Conservation (phyloP, 1,284 basidiomycete genomes). For the Amylostereum areolatum region DNA sequence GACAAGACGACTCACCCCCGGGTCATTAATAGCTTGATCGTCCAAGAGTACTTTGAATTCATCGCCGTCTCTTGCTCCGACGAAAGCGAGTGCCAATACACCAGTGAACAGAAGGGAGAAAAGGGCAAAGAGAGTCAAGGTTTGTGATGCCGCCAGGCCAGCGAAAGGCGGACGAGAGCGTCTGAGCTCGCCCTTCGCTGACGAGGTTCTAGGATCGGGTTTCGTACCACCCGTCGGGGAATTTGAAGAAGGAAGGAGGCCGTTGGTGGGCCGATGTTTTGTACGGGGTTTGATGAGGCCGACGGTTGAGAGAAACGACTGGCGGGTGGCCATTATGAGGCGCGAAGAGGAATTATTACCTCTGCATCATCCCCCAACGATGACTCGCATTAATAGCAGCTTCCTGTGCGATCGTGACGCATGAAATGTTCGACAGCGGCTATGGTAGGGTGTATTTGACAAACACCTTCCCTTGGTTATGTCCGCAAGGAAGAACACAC, state of each 20-base stretch:
- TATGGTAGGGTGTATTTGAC: too few relatives aligned
- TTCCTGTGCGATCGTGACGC: too few relatives aligned
- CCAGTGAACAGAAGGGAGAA: slow-evolving; percentile 43
- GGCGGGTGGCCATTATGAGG: slow-evolving; percentile 22
- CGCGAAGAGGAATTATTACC: too few relatives aligned
- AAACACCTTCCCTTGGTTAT: too few relatives aligned
- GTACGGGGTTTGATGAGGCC: slow-evolving; percentile 19
- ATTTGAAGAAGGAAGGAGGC: slow-evolving; percentile 7
- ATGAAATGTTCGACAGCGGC: too few relatives aligned
- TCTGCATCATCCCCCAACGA: too few relatives aligned
- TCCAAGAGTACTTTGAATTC: slow-evolving; percentile 37
- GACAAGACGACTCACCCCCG: slow-evolving; percentile 34
- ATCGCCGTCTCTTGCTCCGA: slow-evolving; percentile 36
- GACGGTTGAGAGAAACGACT: slow-evolving; percentile 26
- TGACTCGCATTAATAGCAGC: too few relatives aligned
- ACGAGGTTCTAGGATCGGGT: slow-evolving; percentile 6
- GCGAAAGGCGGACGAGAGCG: background rate
- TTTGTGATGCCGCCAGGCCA: slow-evolving; percentile 25
- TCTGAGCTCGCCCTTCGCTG: background rate
- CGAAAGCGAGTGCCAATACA: slow-evolving; percentile 42
- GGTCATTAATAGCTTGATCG: slow-evolving; percentile 32
- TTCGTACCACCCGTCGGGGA: slow-evolving; percentile 17
- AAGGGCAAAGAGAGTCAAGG: slow-evolving; percentile 32
- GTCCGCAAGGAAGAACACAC: too few relatives aligned
- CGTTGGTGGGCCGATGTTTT: slow-evolving; percentile 10